phyloP scores from a whole-genome alignment of 345 rosid species.

The Dovyalis caffra region DNA sequence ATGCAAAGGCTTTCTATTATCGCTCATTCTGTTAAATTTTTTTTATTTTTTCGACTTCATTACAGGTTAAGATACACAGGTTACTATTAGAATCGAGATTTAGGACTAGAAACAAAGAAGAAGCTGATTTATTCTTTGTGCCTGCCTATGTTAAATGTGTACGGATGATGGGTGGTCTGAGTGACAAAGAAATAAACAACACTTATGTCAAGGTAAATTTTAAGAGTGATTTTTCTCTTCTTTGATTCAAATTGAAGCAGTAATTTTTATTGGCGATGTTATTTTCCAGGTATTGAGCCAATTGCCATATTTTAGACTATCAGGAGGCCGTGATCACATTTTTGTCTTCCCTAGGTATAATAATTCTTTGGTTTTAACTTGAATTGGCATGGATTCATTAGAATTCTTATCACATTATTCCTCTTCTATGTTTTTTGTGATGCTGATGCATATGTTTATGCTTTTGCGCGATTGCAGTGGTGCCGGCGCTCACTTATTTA shows the following conservation, averaged over 20 bases:
- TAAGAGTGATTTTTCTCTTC: too few relatives aligned
- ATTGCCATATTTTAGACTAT: slow-evolving; percentile 87
- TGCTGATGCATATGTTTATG: background rate
- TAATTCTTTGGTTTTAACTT: background rate
- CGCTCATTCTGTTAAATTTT: background rate
- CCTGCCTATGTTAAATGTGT: slow-evolving; percentile 91
- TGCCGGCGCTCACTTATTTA: slow-evolving; percentile 78
- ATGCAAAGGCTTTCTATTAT: background rate
- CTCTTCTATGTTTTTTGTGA: background rate
- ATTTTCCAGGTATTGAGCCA: slow-evolving; percentile 71
- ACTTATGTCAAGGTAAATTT: slow-evolving; percentile 73
- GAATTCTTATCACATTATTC: background rate
- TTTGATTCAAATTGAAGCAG: background rate
- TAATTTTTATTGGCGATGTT: background rate
- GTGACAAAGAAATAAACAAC: slow-evolving; percentile 81
- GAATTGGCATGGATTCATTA: background rate
- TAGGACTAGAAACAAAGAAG: slow-evolving; percentile 70
- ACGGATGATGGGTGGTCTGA: slow-evolving; percentile 89
- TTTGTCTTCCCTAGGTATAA: slow-evolving; percentile 88
- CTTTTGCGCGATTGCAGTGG: slow-evolving; percentile 21
- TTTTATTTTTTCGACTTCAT: background rate
- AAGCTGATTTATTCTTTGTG: slow-evolving; percentile 92
- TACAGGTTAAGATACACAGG: slow-evolving; percentile 83
- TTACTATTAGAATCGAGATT: slow-evolving; percentile 59
- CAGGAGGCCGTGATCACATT: slow-evolving; percentile 95